phyloP scores from a whole-genome alignment of 176 grass and related monocot species.

The Avena eriantha region DNA sequence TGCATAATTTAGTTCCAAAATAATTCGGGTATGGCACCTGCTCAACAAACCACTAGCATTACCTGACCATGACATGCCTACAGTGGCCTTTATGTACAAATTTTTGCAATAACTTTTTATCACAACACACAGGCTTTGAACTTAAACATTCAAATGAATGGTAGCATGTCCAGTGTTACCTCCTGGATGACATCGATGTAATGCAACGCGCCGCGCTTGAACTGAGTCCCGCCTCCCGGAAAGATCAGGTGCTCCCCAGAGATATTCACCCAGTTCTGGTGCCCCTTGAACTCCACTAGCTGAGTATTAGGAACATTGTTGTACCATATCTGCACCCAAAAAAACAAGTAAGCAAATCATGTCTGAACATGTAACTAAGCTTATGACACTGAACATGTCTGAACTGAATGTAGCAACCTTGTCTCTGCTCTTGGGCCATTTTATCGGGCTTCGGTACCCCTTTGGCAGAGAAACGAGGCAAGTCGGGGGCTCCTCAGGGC shows the following conservation, averaged over 20 bases:
- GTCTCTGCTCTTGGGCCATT: constrained; percentile 80
- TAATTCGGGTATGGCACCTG: too few species aligned
- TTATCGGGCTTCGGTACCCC: constrained; percentile 59
- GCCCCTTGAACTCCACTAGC: constrained; percentile 79
- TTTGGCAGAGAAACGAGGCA: constrained; percentile 73
- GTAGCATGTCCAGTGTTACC: constrained; percentile 41
- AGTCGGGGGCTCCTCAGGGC: constrained; percentile 54
- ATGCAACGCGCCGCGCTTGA: constrained; percentile 76
- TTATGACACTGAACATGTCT: too few species aligned
- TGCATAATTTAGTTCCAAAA: background rate
- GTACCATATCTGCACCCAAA: constrained; percentile 75
- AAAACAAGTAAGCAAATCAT: constrained; percentile 37
- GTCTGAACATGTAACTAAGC: background rate
- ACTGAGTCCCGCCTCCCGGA: constrained; percentile 85
- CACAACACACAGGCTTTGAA: background rate
- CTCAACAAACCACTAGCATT: background rate
- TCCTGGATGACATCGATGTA: constrained; percentile 86
- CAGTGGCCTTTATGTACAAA: background rate
- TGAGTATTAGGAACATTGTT: constrained; percentile 80
- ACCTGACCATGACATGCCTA: too few species aligned
- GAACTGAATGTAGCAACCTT: constrained; percentile 43
- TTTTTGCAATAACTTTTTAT: background rate
- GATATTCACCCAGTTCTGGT: constrained; percentile 88
- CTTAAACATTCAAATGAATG: background rate
- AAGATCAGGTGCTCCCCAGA: constrained; percentile 78